Conservation (phyloP, 495 filamentous ascomycete species). For the Astrothelium subdiscretum region DNA sequence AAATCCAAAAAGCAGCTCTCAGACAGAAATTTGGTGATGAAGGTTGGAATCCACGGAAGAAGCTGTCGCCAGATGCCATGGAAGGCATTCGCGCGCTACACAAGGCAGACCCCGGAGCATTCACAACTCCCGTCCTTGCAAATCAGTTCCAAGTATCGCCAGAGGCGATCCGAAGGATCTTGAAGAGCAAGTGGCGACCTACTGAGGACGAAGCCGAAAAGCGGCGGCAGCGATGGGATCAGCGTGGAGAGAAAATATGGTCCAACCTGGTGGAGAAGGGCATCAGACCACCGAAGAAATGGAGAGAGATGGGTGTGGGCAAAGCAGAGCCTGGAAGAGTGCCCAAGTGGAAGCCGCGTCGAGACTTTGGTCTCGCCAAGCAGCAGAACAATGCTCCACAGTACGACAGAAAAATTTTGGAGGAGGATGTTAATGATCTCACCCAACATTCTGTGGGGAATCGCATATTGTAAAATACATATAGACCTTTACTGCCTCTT, state of each 20-base stretch:
- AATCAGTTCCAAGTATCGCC: constrained; percentile 71
- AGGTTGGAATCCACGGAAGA: constrained; percentile 72
- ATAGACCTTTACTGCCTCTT: not conserved
- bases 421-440: constrained; percentile 60
- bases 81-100: constrained; percentile 77
- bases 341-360: constrained; percentile 19
- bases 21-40: constrained; percentile 57
- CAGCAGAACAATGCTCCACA: constrained; percentile 13
- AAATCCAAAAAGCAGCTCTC: constrained; percentile 56
- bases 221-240: constrained; percentile 62
- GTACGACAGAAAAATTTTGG: constrained; percentile 54
- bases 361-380: not conserved
- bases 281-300: constrained; percentile 52
- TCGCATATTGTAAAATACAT: not conserved
- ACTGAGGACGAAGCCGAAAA: constrained; percentile 46
- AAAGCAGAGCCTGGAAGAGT: constrained; percentile 9
- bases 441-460: not conserved
- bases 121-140: constrained; percentile 63
- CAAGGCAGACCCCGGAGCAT: constrained; percentile 57
- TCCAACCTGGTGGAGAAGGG: constrained; percentile 56
- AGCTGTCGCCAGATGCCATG: constrained; percentile 79
- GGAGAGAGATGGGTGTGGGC: constrained; percentile 57
- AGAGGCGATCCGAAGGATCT: constrained; percentile 75
- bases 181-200: constrained; percentile 75
- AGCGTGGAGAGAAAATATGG: constrained; percentile 69